These are phyloP conservation scores for Sphagnum tenellum DNA, from an alignment of 225 moss, liverwort and hornwort genomes.

Conservation along the genomic window DNA sequence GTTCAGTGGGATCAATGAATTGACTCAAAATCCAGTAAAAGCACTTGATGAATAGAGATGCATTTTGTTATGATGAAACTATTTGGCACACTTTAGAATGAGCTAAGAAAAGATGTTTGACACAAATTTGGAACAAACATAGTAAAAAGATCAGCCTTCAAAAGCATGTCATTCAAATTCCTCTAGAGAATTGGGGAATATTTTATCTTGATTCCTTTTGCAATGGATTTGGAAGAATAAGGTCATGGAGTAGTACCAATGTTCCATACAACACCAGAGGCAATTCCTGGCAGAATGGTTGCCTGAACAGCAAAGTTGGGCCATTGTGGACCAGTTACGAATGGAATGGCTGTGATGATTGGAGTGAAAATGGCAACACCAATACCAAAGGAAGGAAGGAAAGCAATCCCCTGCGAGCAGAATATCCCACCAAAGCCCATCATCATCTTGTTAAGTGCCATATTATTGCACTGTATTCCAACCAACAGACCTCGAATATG, in stretches of 20 bases:
- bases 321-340: slow-evolving; percentile 4
- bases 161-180: not conserved
- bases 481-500: not conserved
- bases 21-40: too few species aligned
- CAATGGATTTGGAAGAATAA: not conserved
- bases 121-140: not conserved
- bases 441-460: not conserved
- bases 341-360: slow-evolving; percentile 16
- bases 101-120: not conserved
- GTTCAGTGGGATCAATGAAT: too few species aligned
- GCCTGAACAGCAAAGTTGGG: slow-evolving; percentile 16
- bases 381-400: slow-evolving; percentile 33
- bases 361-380: slow-evolving; percentile 23
- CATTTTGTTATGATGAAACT: not conserved
- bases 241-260: slow-evolving; percentile 10
- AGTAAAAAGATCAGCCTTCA: not conserved
- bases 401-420: slow-evolving; percentile 14
- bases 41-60: too few species aligned
- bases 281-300: slow-evolving; percentile 24
- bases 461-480: not conserved
- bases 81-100: not conserved
- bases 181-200: too few species aligned
- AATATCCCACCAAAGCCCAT: not conserved
- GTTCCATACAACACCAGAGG: slow-evolving; percentile 35
- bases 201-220: too few species aligned